Conservation (phyloP, 225 moss, liverwort and hornwort species). For the Marchantia polymorpha region DNA sequence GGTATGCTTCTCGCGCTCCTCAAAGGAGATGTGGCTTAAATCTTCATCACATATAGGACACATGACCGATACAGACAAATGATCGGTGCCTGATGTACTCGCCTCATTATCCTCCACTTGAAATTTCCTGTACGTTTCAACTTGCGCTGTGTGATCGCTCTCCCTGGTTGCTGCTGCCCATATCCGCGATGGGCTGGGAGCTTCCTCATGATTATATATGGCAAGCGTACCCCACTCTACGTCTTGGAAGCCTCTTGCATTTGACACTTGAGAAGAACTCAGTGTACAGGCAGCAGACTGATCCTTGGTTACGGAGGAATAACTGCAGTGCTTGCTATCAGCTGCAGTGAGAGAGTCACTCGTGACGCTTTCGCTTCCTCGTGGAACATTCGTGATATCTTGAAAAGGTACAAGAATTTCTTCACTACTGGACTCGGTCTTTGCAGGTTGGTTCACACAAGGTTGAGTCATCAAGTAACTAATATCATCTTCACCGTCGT, state of each 20-base stretch:
- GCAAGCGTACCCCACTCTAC: too few species aligned
- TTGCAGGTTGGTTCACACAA: constrained; percentile 9
- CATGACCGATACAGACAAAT: constrained; percentile 5
- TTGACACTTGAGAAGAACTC: too few species aligned
- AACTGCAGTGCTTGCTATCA: too few species aligned
- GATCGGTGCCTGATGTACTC: not conserved
- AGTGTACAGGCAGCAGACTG: too few species aligned
- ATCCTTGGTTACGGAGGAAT: too few species aligned
- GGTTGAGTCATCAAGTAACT: constrained; percentile 46
- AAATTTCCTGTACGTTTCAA: too few species aligned
- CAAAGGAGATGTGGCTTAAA: constrained; percentile 37
- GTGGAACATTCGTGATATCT: constrained; percentile 27
- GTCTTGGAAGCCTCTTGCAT: too few species aligned
- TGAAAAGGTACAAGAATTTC: constrained; percentile 17
- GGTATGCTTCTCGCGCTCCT: constrained; percentile 56
- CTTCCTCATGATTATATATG: too few species aligned
- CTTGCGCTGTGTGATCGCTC: too few species aligned
- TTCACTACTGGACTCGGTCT: constrained; percentile 5
- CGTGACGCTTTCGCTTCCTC: not conserved
- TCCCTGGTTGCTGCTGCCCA: too few species aligned
- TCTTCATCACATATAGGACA: constrained; percentile 61
- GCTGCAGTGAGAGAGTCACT: too few species aligned
- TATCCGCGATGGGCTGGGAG: too few species aligned
- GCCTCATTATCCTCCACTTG: not conserved
- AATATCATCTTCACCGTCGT: constrained; percentile 30